Base-by-base conservation (phyloP, 78 protist species). In the Dictyostelium citrinum region DNA sequence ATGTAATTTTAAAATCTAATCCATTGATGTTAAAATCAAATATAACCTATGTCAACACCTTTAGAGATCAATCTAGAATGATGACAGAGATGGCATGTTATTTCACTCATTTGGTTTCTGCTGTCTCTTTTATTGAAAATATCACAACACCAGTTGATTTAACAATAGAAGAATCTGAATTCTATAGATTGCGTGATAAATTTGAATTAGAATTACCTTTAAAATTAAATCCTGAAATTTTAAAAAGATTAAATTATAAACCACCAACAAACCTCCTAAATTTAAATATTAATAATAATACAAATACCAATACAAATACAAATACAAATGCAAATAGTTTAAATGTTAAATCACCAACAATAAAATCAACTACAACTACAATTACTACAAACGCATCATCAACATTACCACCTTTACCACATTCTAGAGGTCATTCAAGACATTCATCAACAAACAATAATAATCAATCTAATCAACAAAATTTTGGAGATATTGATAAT, bases 1-100 rank as follows among this genome's bases (percentile, higher is more conserved):
- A 58, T 58, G 92, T 97, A 4, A 88, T 97, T 31, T 43, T 97
- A 81, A 80, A 76, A 27, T 78, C 98, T 11, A 97, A 96, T 91
- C 95, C 97, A 33, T 83, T 86, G 22, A n/a, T 67, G 67, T 83
- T 96, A 35, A 80, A 67, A 35, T 92, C 96, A 10, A 96, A 96
- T 80, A 41, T 96, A 9, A 76, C 75, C 39, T 90, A 90, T 76
- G 68, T 96, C 51, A 22, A 39, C 55, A 88, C 91, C 27, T 95
- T 90, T 77, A 79, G 97, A 71, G 61, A 81, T 71, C 97, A 90
- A 22, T 33, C 41, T 24, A 27, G 81, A 75, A 41, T 95, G 82
- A 27, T 39, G 76, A 82, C 86, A 16, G 97, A 95, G 74, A 90
- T 72, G 6, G 95, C 91, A 11, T 95, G 93, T 58, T 95, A 95